These are phyloP conservation scores for Nemania abortiva DNA, from an alignment of 2,329 filamentous ascomycete genomes.

Conservation along the genomic window DNA sequence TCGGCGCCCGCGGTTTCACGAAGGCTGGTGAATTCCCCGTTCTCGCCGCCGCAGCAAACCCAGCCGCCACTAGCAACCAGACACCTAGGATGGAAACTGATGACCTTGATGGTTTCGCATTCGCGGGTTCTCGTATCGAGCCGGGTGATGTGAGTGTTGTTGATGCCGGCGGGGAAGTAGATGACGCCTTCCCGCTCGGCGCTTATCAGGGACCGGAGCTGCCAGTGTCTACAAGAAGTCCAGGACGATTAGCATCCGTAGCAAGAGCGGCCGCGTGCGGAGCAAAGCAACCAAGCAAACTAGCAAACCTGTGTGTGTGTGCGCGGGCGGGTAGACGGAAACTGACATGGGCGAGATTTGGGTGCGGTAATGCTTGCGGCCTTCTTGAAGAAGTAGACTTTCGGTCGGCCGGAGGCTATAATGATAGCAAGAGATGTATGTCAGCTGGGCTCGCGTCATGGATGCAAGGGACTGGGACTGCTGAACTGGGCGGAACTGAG, in stretches of 20 bases:
- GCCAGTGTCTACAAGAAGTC: constrained; percentile 74
- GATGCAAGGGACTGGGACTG: background rate
- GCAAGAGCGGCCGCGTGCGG: constrained; percentile 18
- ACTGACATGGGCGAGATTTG: constrained; percentile 74
- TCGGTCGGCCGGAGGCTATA: constrained; percentile 74
- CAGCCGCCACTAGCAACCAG: constrained; percentile 88
- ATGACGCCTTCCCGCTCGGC: constrained; percentile 80
- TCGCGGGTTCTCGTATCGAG: constrained; percentile 77
- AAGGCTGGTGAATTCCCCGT: constrained; percentile 87
- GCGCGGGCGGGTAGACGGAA: constrained; percentile 16
- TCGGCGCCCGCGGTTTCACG: constrained; percentile 57
- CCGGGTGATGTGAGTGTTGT: constrained; percentile 73
- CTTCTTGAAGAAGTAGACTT: constrained; percentile 69
- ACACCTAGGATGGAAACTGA: constrained; percentile 83
- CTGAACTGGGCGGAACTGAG: background rate
- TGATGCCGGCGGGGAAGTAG: constrained; percentile 84
- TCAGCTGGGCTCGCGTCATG: constrained; percentile 22
- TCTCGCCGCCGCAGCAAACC: constrained; percentile 90
- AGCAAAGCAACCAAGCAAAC: constrained; percentile 11
- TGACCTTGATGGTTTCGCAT: constrained; percentile 77
- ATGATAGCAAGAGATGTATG: constrained; percentile 21
- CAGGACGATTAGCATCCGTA: constrained; percentile 28
- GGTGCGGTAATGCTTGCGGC: constrained; percentile 75
- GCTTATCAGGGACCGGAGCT: constrained; percentile 90
- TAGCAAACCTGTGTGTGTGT: background rate